Base-by-base conservation (phyloP, 1,284 basidiomycete species). In the Leccinum subatratum region DNA sequence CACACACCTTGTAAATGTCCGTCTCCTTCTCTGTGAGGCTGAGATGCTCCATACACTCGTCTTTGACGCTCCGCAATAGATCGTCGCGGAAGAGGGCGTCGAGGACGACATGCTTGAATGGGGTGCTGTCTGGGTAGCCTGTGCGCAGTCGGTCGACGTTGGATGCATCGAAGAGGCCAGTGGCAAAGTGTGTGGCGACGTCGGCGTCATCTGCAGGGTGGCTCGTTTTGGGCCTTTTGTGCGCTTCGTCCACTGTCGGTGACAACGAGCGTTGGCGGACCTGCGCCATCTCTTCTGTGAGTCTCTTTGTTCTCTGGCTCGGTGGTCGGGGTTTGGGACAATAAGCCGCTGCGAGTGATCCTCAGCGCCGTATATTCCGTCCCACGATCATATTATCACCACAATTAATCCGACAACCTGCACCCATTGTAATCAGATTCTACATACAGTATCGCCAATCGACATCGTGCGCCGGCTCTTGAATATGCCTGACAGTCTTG, bases 21-120 rank as follows among this genome's bases (percentile, higher is more conserved):
- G 96, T 99, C 83, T 98, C 94, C 81, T 98, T 99, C 79, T 95
- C 92, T 7, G 94, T 90, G 78, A 98, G 98, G 72, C 87, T 92
- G 74, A 99, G 88, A 72, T 97, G 89, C 57, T 84, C 82, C 70
- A 95, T 81, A 72, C 95, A 90, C 76, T 94, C 92, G 70, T 92
- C 86, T 77, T 92, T 91, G 64, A 93, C 92, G 37, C 83, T 82
- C 68, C 81, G 81, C 64, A 96, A 84, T 34, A 97, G 83, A 22
- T 91, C 89, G 72, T 96, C 91, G 73, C 91, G 87, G 79, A 98
- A 92, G 30, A 99, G 84, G 69, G 89, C 87, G 61, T 92, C 86
- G 62, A 98, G 84, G 65, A 95, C 83, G 34, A 87, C 89, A 79
- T 97, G 90, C 77, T 91, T 92, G 85, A 90, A 98, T 0, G 96